phyloP scores from a whole-genome alignment of 2,329 filamentous ascomycete genomes.

The Chalaropsis thielavioides region DNA sequence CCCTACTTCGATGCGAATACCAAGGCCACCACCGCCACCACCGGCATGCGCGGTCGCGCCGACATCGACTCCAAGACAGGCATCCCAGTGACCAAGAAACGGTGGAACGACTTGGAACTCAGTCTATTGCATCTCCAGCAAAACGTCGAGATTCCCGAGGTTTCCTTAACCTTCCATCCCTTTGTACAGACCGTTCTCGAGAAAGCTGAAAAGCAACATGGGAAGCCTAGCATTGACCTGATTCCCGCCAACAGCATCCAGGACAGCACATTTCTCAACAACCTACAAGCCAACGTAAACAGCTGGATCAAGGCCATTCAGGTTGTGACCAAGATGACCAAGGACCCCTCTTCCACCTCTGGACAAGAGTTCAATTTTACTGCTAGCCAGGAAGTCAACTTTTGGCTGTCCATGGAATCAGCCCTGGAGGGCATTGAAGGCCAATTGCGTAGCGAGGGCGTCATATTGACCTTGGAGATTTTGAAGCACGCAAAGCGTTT shows the following conservation, averaged over 20 bases:
- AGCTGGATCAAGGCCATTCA: conserved; percentile 99
- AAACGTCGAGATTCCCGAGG: conserved; percentile 92
- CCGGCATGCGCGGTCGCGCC: conserved; percentile 54
- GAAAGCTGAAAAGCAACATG: conserved; percentile 51
- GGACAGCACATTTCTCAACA: conserved; percentile 86
- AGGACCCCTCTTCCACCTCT: conserved; percentile 56
- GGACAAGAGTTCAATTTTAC: conserved; percentile 41
- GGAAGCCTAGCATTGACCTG: conserved; percentile 60
- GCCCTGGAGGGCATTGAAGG: conserved; percentile 82
- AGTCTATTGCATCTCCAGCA: conserved; percentile 86
- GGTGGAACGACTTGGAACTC: conserved; percentile 84
- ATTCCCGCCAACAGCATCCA: conserved; percentile 64
- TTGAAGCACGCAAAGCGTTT: conserved; percentile 95
- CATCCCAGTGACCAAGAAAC: conserved; percentile 94
- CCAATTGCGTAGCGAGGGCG: conserved; percentile 77
- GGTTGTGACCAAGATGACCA: conserved; percentile 83
- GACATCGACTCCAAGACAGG: conserved; percentile 88
- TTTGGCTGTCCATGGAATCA: conserved; percentile 95
- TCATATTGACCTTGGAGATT: conserved; percentile 82
- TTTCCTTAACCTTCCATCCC: conserved; percentile 75
- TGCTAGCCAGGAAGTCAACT: conserved; percentile 95
- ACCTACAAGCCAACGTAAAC: conserved; percentile 83
- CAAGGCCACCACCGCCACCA: conserved; percentile 52
- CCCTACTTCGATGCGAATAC: conserved; percentile 97
- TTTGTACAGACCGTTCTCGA: conserved; percentile 76